Evolutionary conservation across 371 early-diverging fungal genomes (phyloP).

Genomic region (Rhizopus arrhizus): DNA sequence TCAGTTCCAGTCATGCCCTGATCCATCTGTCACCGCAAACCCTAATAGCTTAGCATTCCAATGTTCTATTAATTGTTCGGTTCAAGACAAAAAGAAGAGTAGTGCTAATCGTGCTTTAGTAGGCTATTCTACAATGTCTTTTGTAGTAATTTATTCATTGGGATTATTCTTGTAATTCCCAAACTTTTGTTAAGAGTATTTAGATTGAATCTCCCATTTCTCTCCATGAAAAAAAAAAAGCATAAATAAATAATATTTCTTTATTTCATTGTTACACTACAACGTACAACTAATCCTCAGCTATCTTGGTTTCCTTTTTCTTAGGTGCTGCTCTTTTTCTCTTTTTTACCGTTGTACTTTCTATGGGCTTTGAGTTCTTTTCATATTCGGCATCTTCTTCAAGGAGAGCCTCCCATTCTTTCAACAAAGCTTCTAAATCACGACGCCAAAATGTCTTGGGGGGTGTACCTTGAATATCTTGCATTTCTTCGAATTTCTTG

Average conservation of each 20-base stretch:
- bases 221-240: neutral
- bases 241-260: neutral
- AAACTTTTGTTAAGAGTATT: no score
- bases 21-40: conserved; percentile 38
- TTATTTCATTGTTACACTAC: neutral
- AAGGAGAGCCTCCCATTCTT: conserved; percentile 67
- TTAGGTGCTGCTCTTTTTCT: conserved; percentile 22
- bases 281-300: neutral
- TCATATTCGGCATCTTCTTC: conserved; percentile 37
- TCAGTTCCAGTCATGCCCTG: conserved; percentile 55
- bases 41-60: conserved; percentile 54
- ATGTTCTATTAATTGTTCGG: conserved; percentile 52
- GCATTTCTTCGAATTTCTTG: conserved; percentile 72
- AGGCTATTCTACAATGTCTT: neutral
- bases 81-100: conserved; percentile 22
- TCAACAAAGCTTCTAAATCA: conserved; percentile 83
- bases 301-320: conserved; percentile 8
- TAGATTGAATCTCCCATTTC: neutral
- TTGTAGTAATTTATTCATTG: neutral
- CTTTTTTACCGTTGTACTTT: conserved; percentile 8
- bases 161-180: neutral
- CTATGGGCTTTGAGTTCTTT: conserved; percentile 34
- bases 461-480: conserved; percentile 67
- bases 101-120: neutral
- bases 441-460: conserved; percentile 88